Base-by-base conservation (phyloP, 495 filamentous ascomycete genomes). In the Aspergillus asperescens region DNA sequence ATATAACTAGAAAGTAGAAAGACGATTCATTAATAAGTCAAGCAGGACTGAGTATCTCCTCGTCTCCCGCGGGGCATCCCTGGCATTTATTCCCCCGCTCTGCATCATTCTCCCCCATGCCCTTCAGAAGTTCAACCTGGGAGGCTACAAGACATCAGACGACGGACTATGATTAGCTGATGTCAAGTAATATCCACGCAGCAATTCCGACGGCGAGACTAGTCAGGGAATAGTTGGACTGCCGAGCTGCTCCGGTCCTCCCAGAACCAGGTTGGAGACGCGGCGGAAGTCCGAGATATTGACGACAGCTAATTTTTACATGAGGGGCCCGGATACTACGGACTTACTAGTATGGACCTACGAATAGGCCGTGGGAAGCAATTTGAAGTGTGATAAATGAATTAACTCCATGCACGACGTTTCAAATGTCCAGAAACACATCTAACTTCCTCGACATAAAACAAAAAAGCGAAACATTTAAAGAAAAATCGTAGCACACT, bases 401-500 rank as follows among this genome's bases (percentile, higher is more conserved):
- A 57, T 52, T 52, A 51, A 49, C 48, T 45, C 49, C 50, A 35
- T 52, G 39, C 39, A 50, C 28, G 37, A 38, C 15, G 43, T 48
- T 68, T 68, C 56, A 57, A 24, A 43, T 43, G 66, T 61, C 61
- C 59, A 58, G 69, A 67, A 62, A 59, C 71, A 72, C 66, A 72
- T 68, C 60, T 64, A 68, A 57, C 64, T 61, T 63, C 60, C 64
- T 63, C 62, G 60, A 66, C 54, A 54, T 50, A 35, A 61, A 69
- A 27, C 56, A 62, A 60, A 55, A 52, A 38, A 46, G 50, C 19
- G 42, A 52, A 52, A 58, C 55, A 62, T 57, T 64, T 71, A 65
- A 62, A 65, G 65, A 69, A 63, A 70, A 64, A 75, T 73, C 70
- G 69, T 70, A 65, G 57, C 68, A 73, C 72, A 70, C 70, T 63